Conservation (phyloP, 805 yeast genomes). For the Grigorovia jiainica region DNA sequence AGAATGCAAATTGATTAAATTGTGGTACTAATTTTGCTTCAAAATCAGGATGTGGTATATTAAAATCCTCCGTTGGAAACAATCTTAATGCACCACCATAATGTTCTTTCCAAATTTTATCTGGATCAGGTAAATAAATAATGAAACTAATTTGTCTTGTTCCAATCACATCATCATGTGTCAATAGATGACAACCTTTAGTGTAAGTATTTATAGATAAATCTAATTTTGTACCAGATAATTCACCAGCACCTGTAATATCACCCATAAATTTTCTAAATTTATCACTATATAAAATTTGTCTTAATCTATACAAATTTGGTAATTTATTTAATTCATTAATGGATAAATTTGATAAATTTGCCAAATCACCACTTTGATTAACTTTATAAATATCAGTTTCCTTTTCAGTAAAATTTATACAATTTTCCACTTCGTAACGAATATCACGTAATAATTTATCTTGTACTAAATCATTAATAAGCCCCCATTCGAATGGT, state of each 20-base stretch:
- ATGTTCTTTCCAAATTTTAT: constrained; percentile 75
- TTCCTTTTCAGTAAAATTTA: constrained; percentile 89
- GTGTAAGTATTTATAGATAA: constrained; percentile 86
- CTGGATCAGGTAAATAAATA: constrained; percentile 87
- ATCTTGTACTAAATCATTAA: constrained; percentile 64
- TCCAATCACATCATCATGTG: constrained; percentile 97
- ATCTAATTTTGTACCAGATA: constrained; percentile 87
- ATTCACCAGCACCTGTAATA: constrained; percentile 79
- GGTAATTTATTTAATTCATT: constrained; percentile 67
- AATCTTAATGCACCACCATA: constrained; percentile 91
- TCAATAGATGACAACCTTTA: constrained; percentile 85
- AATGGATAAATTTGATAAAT: constrained; percentile 74
- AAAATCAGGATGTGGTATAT: constrained; percentile 79
- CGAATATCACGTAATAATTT: constrained; percentile 69
- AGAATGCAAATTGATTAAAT: constrained; percentile 92
- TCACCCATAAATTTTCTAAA: constrained; percentile 70
- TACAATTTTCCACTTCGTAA: constrained; percentile 69
- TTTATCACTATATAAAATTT: constrained; percentile 78
- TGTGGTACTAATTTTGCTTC: constrained; percentile 70
- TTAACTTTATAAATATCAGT: constrained; percentile 92
- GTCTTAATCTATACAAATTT: constrained; percentile 65
- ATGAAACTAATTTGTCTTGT: constrained; percentile 89
- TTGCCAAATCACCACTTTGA: constrained; percentile 88
- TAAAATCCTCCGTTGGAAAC: constrained; percentile 78
- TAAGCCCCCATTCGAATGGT: constrained; percentile 90